Conservation (phyloP, 139 green algal genomes). For the Chlamydomonas sphaeroides region DNA sequence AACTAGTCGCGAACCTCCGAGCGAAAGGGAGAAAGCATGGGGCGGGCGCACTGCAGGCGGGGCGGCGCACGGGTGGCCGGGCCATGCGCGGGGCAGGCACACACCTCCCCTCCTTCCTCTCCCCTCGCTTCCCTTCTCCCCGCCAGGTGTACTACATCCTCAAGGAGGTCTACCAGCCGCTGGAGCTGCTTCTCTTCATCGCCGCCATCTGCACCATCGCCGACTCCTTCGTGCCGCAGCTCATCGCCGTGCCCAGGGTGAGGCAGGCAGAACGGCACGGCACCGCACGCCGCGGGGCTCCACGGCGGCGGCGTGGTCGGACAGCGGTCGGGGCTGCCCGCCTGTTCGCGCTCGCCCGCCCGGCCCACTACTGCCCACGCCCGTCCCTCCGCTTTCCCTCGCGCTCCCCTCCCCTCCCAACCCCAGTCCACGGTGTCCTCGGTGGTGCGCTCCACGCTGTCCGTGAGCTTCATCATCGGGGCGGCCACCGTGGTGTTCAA, state of each 20-base stretch:
- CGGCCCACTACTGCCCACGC: background rate
- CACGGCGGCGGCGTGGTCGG: too few species aligned
- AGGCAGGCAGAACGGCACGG: too few species aligned
- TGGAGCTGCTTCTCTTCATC: constrained; percentile 91
- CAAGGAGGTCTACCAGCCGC: constrained; percentile 87
- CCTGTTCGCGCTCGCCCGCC: background rate
- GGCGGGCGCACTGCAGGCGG: too few species aligned
- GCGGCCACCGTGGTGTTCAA: constrained; percentile 86
- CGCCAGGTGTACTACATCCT: constrained; percentile 69
- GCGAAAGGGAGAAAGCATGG: too few species aligned
- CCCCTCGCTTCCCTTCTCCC: background rate
- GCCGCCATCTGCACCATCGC: constrained; percentile 87
- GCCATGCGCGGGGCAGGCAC: too few species aligned
- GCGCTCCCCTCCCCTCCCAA: background rate
- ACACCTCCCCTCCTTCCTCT: background rate
- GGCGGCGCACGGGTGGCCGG: too few species aligned
- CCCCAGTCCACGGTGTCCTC: constrained; percentile 50
- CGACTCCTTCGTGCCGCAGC: constrained; percentile 87
- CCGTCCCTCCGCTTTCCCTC: too few species aligned
- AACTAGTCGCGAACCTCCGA: too few species aligned
- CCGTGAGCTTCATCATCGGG: constrained; percentile 85
- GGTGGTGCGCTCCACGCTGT: constrained; percentile 84
- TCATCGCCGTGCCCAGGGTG: constrained; percentile 83
- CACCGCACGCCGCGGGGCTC: too few species aligned
- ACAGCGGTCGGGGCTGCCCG: too few species aligned